Percentiles rank a stretch among this genome's conserved stretches.
phyloP scores from a whole-genome alignment of 1,284 basidiomycete species.

The Sporisorium scitamineum region DNA sequence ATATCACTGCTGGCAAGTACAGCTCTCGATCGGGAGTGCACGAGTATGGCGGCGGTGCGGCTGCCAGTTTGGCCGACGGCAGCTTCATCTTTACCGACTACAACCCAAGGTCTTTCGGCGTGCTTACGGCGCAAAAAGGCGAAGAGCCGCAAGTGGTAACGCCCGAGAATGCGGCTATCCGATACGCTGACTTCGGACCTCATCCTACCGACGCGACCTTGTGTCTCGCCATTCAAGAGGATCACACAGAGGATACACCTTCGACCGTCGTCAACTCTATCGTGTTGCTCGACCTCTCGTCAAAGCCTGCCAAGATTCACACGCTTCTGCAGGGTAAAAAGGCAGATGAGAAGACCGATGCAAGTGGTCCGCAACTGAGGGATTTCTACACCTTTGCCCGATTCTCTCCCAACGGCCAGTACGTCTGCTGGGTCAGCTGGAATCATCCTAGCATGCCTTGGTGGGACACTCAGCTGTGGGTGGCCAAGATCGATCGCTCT shows the following conservation, averaged over 20 bases:
- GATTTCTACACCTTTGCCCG: constrained; percentile 77
- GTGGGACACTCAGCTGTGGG: constrained; percentile 77
- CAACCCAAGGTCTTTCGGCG: constrained; percentile 43
- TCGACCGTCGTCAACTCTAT: constrained; percentile 75
- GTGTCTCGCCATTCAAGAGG: constrained; percentile 75
- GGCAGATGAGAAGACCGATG: constrained; percentile 67
- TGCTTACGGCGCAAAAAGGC: constrained; percentile 15
- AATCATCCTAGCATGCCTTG: constrained; percentile 82
- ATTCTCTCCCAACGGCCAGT: constrained; percentile 78
- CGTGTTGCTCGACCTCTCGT: constrained; percentile 73
- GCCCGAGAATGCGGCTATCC: constrained; percentile 76
- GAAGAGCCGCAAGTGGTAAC: constrained; percentile 74
- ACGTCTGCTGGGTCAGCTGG: constrained; percentile 80
- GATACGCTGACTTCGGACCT: constrained; percentile 70
- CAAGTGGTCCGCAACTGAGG: constrained; percentile 70
- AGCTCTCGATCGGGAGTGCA: constrained; percentile 58
- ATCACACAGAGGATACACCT: constrained; percentile 76
- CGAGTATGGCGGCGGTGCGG: constrained; percentile 65
- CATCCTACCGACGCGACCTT: constrained; percentile 71
- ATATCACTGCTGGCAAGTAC: constrained; percentile 40
- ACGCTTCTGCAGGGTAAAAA: constrained; percentile 53
- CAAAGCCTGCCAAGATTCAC: constrained; percentile 22
- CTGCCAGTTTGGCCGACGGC: constrained; percentile 40
- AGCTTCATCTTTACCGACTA: constrained; percentile 55
- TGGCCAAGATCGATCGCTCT: constrained; percentile 71